phyloP scores from a whole-genome alignment of 2,329 filamentous ascomycete genomes.

The Penicillium digitatum region DNA sequence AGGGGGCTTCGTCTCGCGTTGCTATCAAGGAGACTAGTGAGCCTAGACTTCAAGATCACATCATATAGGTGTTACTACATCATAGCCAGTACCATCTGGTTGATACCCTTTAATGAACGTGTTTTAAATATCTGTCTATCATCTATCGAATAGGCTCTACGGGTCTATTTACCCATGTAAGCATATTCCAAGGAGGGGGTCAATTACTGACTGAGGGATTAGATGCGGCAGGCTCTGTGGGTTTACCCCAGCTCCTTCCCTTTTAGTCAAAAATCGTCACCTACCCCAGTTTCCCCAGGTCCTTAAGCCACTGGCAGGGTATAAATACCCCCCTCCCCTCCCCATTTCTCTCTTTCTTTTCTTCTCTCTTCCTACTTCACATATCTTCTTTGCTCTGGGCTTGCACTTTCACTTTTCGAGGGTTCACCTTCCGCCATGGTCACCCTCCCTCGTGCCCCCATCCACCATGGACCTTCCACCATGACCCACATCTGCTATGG shows the following conservation, averaged over 20 bases:
- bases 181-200: not conserved
- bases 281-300: not conserved
- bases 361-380: not conserved
- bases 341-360: not conserved
- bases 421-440: not conserved
- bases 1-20: constrained; percentile 14
- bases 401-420: not conserved
- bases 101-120: not conserved
- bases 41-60: constrained; percentile 15
- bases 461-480: not conserved
- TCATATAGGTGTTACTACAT: constrained; percentile 7
- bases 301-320: not conserved
- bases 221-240: not conserved
- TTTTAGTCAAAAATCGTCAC: not conserved
- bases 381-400: not conserved
- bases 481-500: not conserved
- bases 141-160: not conserved
- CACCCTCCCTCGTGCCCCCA: not conserved
- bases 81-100: not conserved
- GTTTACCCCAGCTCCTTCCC: not conserved
- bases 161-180: not conserved
- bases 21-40: constrained; percentile 15
- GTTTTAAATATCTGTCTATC: not conserved
- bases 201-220: not conserved
- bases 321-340: not conserved